Evolutionary conservation across 73 alveolate species (phyloP).

Genomic region (Effrenium voratum): DNA sequence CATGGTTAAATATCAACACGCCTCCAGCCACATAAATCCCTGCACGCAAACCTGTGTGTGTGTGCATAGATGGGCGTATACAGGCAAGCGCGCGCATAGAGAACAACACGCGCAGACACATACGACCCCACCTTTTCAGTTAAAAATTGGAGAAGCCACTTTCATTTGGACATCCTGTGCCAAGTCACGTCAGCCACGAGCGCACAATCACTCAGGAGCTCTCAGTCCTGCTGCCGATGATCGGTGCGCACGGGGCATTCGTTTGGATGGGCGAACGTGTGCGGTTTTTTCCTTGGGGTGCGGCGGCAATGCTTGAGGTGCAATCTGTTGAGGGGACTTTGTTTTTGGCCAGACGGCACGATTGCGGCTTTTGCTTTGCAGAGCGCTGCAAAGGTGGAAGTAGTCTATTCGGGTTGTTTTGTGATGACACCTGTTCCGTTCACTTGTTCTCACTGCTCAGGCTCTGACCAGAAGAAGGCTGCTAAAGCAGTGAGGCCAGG

Average conservation of each 20-base stretch:
- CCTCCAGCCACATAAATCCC: no score
- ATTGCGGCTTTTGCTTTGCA: no score
- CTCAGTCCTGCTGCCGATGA: neutral
- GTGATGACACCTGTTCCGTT: no score
- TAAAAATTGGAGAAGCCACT: neutral
- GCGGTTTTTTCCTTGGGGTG: no score
- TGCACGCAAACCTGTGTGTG: neutral
- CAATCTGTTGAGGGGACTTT: no score
- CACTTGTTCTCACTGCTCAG: neutral
- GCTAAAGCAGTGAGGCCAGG: conserved; percentile 23
- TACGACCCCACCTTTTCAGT: neutral
- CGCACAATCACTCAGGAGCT: no score
- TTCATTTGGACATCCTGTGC: neutral
- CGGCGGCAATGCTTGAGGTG: no score
- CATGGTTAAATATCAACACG: no score
- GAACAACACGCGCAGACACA: neutral
- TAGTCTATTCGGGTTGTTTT: no score
- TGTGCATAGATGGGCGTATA: neutral
- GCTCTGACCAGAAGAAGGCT: conserved; percentile 35
- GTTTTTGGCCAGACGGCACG: no score
- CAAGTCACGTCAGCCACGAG: no score
- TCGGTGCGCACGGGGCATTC: neutral
- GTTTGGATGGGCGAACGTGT: neutral
- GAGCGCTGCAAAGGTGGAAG: no score
- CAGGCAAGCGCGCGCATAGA: neutral